Evolutionary conservation across 768 basidiomycete genomes (phyloP), one percentile per base, ranked within the genome.

Genomic region (Zangia roseola): DNA sequence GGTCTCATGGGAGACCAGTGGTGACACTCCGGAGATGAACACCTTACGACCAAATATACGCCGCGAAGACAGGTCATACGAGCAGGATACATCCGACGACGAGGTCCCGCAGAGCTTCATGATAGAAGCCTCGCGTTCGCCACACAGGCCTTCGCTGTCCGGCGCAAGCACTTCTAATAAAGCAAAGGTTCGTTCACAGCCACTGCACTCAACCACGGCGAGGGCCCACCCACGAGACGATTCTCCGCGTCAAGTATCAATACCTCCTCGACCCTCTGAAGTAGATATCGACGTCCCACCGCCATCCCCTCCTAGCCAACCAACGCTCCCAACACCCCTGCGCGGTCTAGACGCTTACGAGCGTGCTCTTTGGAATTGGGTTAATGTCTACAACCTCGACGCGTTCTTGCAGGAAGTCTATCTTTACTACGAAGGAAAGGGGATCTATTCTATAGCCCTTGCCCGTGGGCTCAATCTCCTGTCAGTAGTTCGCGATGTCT

Each of bases 371-470:
- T 99, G 97, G 97, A 88, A 90, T 49, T 99, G 97, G 97, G 93
- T 97, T 50, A 99, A 99, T 64, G 93, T 98, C 12, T 92, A 93
- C 64, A 97, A 99, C 64, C 78, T 99, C 33, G 97, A 99, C 61
- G 85, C 84, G 8, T 99, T 94, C 68, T 71, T 99, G 24, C 91
- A 95, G 69, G 93, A 97, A 54, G 91, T 91, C 33, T 98, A 99
- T 68, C 77, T 79, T 38, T 99, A 98, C 68, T 99, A 99, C 64
- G 88, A 91, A 63, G 94, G 94, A 21, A 97, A 97, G 65, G 97
- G 97, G 2, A 87, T 97, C 30, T 97, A 88, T 64, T 94, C 91
- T 58, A 99, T 99, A 59, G 91, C 91, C 12, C 77, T 99, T 19
- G 80, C 89, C 9, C 79, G 90, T 38, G 87, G 91, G 17, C 77